Evolutionary conservation across 2,329 filamentous ascomycete genomes (phyloP), one percentile per base, ranked within the genome.

Genomic region (Aspergillus arachidicola): DNA sequence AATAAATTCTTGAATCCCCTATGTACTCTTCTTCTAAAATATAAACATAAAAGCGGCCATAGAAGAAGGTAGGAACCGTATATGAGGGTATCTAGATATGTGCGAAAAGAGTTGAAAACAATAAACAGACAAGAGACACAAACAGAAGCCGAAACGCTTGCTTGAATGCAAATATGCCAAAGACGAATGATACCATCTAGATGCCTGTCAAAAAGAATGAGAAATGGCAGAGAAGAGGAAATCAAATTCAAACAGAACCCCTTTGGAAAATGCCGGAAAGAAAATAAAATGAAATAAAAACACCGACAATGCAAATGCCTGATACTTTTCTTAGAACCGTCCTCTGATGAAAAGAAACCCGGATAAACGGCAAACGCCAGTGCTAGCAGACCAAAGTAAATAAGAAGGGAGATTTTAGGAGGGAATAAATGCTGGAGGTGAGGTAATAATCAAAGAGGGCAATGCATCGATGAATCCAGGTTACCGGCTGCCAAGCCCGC

Each of bases 401-500:
- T 57, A 55, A 57, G 23, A 32, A 43, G 41, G 51, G 46, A 54
- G 45, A 48, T 51, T 59, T 41, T 46, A 60, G 57, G 63, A 30
- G 30, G 57, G 59, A 59, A 38, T 57, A 32, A 66, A 26, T 19
- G 9, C 30, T 53, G 12, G 34, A 36, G 28, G 63, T 56, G 53
- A 43, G 54, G 53, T 60, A 38, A 54, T 28, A 23, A 60, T 50
- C 11, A 10, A 55, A 45, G 23, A 48, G 48, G 21, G 58, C 48
- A 19, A 38, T 48, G 45, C 36, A 28, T 55, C 21, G 38, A 26
- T 51, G 23, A n/a, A 6, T n/a, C 45, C 23, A 21, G 19, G 6
- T 58, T 68, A 67, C 57, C 69, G 73, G 64, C 60, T 74, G 23
- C 67, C 73, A 45, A 81, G 68, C 19, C 78, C 77, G 38, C 72